These are phyloP conservation scores for Syzygium oleosum DNA, from an alignment of 345 rosid genomes.

Conservation along the genomic window DNA sequence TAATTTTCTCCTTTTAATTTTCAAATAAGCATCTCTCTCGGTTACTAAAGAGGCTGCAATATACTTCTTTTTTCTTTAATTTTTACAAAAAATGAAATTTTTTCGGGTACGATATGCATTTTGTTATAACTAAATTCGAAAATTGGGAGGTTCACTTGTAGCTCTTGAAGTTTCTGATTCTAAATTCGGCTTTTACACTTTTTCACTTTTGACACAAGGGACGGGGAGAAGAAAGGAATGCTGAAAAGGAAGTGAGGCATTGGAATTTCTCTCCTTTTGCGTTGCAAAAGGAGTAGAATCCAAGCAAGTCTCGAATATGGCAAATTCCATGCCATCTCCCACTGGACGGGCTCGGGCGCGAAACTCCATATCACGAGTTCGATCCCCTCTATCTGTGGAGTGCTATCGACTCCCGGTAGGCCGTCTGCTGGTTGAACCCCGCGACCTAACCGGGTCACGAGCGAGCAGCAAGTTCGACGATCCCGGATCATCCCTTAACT, in stretches of 20 bases:
- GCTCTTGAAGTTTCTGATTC: not conserved
- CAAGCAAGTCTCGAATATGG: constrained; percentile 5
- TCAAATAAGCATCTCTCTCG: not conserved
- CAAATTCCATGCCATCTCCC: not conserved
- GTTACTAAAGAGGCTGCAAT: not conserved
- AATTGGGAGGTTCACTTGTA: not conserved
- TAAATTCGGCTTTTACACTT: not conserved
- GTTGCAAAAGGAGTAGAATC: constrained; percentile 14
- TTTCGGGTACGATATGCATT: not conserved
- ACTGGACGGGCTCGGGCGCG: not conserved
- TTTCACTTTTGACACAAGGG: not conserved
- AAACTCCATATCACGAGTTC: not conserved
- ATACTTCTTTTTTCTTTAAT: not conserved
- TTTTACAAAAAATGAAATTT: rapidly evolving
- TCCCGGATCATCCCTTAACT: not conserved
- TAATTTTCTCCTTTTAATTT: not conserved
- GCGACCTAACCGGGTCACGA: not conserved
- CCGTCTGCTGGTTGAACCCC: not conserved
- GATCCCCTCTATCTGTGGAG: not conserved
- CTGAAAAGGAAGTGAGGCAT: not conserved
- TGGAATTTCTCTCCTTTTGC: not conserved
- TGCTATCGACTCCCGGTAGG: not conserved
- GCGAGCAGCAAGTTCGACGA: not conserved
- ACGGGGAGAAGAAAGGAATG: constrained; percentile 22
- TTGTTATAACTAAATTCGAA: not conserved